Evolutionary conservation across 345 rosid genomes (phyloP), one percentile per base, ranked within the genome.

Genomic region (Citrus sp.): DNA sequence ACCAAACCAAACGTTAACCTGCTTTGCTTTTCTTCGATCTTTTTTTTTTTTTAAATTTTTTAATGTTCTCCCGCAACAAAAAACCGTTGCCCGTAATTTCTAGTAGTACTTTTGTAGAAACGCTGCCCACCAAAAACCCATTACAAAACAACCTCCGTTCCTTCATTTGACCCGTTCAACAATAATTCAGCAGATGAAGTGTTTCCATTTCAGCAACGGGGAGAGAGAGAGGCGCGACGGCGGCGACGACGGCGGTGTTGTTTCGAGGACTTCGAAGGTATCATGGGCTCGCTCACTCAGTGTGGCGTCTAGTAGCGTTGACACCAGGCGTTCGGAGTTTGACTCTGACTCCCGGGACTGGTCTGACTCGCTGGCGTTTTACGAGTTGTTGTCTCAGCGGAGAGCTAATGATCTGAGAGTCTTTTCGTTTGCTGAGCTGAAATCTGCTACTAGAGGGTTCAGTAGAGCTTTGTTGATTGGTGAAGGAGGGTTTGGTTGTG

Each of bases 401-500:
- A 87, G 97, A 67, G 86, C 95, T 62, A 92, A 91, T 80, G 95
- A 94, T 89, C 89, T 96, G 13, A 87, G 88, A 56, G 89, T 87
- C 9, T 96, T 96, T 77, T 77, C 94, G 9, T 96, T 86, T 82
- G 68, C 88, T 1, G 97, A 96, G 84, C 89, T 96, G 72, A 96
- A 92, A 84, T 81, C 90, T 0, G 98, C 98, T 10, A 96, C 97
- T 8, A 82, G 90, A 70, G 95, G 97, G 38, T 94, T 96, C 82
- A 94, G 80, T 63, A 84, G 97, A 78, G 88, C 85, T 38, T 88
- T 92, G 32, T 42, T 94, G 87, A 90, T 96, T 38, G 99, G 98
- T 2, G 98, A 96, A 83, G 98, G 99, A 67, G 98, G 99, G 4
- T 96, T 96, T 51, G 98, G 99, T 1, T 96, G 98, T 62, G 99